These are phyloP conservation scores for Ceratobasidium sp. DNA, from an alignment of 1,284 basidiomycete genomes.

Conservation along the genomic window DNA sequence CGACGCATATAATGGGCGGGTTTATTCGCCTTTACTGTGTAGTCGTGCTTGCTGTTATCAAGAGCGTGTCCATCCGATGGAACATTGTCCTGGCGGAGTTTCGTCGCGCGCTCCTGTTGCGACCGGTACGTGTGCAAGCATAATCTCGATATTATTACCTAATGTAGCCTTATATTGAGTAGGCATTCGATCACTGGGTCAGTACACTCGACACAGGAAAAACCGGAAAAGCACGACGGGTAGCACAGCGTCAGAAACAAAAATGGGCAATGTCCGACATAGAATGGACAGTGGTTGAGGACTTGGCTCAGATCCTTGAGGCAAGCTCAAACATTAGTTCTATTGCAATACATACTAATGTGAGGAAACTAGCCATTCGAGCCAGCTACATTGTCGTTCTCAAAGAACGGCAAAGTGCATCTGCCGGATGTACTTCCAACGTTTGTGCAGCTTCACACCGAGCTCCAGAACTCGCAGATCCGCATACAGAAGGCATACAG, in stretches of 20 bases:
- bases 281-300: conserved; percentile 7
- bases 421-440: conserved; percentile 14
- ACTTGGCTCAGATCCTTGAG: conserved; percentile 11
- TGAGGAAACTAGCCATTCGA: conserved; percentile 15
- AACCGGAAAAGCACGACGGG: not conserved
- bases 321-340: not conserved
- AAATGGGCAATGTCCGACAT: conserved; percentile 13
- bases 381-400: not conserved
- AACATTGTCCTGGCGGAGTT: conserved; percentile 13
- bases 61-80: conserved; percentile 11
- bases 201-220: conserved; percentile 12
- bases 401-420: conserved; percentile 1
- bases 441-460: not conserved
- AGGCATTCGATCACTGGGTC: conserved; percentile 24
- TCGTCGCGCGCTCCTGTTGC: not conserved
- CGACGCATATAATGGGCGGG: not conserved
- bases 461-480: not conserved
- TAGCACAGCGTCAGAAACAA: not conserved
- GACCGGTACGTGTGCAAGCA: not conserved
- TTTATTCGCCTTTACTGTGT: not conserved
- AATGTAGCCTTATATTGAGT: not conserved
- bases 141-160: not conserved
- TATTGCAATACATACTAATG: not conserved
- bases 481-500: not conserved
- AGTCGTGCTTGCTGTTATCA: conserved; percentile 6